phyloP scores from a whole-genome alignment of 1,139 yeast genomes.

The Pichia sp. region DNA sequence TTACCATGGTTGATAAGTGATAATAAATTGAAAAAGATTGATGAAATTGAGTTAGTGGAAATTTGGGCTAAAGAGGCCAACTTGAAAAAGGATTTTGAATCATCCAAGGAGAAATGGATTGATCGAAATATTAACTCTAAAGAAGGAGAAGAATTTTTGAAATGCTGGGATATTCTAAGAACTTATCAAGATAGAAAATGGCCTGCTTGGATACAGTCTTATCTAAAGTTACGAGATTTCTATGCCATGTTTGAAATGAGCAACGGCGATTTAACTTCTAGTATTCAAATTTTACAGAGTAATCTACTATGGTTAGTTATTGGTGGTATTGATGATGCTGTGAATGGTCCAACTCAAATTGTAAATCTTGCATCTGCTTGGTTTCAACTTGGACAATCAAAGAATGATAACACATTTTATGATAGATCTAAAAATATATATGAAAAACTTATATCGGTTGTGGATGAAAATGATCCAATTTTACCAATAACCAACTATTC shows the following conservation, averaged over 20 bases:
- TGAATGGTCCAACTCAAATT: conserved; percentile 20
- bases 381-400: conserved; percentile 18
- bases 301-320: conserved; percentile 15
- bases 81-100: not conserved
- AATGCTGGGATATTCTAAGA: conserved; percentile 20
- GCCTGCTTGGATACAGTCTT: conserved; percentile 25
- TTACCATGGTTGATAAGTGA: conserved; percentile 12
- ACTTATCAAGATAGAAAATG: conserved; percentile 14
- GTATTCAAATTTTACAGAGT: conserved; percentile 14
- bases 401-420: conserved; percentile 12
- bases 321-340: conserved; percentile 14
- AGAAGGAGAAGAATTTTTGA: conserved; percentile 18
- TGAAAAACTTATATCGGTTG: conserved; percentile 14
- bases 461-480: conserved; percentile 37
- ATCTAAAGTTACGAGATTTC: conserved; percentile 23
- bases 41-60: conserved; percentile 20
- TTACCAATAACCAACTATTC: conserved; percentile 82
- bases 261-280: conserved; percentile 12
- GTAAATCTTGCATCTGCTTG: conserved; percentile 26
- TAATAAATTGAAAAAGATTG: conserved; percentile 1
- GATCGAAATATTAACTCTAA: conserved; percentile 13
- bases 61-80: conserved; percentile 10
- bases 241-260: conserved; percentile 25
- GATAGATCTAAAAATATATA: conserved; percentile 19
- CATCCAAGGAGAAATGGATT: conserved; percentile 11